Conservation (phyloP, 116 monocot species). For the Iris pallida region DNA sequence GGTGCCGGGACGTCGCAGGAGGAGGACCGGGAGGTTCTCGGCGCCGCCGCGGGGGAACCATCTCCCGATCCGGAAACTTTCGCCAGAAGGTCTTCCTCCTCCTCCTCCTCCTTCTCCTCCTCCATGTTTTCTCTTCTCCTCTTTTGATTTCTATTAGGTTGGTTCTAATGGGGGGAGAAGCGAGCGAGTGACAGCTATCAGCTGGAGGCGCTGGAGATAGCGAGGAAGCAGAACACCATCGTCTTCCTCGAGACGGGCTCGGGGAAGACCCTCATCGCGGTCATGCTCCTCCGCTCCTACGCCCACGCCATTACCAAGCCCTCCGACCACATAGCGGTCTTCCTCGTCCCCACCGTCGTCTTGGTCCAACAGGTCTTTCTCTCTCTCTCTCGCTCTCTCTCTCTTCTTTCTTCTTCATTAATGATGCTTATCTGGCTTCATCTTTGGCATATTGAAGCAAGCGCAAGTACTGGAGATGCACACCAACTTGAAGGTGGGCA, state of each 20-base stretch:
- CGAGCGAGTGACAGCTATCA: conserved; percentile 37
- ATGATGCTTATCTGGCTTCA: not conserved
- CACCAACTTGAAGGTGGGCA: conserved; percentile 53
- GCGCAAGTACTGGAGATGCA: conserved; percentile 53
- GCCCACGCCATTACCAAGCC: conserved; percentile 49
- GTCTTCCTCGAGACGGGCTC: conserved; percentile 63
- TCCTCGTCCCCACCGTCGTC: conserved; percentile 63
- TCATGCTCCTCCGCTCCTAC: conserved; percentile 56
- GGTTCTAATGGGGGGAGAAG: not conserved
- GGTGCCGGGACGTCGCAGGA: no score
- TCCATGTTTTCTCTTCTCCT: not conserved
- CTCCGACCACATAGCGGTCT: conserved; percentile 36
- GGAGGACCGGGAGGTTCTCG: not conserved
- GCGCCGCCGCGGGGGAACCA: not conserved
- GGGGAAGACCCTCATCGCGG: conserved; percentile 72
- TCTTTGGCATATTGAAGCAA: conserved; percentile 26
- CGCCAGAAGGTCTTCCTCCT: not conserved
- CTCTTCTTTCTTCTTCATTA: not conserved
- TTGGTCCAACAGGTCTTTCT: conserved; percentile 27
- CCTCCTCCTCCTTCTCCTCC: not conserved
- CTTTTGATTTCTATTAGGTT: not conserved
- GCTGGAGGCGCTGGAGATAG: conserved; percentile 58
- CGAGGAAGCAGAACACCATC: conserved; percentile 46
- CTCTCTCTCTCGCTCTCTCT: not conserved
- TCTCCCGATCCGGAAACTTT: conserved; percentile 1